These are phyloP conservation scores for Mucor piriformis DNA, from an alignment of 371 early-diverging fungal species.

Conservation along the genomic window DNA sequence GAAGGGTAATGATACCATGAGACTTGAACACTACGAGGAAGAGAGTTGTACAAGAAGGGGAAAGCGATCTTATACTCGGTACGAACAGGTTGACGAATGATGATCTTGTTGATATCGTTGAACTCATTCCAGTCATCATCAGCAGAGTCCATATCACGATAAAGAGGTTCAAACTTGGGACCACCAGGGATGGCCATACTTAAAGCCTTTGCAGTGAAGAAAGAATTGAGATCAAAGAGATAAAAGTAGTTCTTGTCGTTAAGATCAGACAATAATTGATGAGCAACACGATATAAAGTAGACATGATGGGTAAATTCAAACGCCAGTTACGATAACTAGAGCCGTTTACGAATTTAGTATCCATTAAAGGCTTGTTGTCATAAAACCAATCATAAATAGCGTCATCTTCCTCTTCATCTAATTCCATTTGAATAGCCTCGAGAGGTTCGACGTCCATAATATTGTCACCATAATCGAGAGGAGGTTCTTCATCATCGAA, in stretches of 20 bases:
- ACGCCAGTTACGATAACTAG: slow-evolving; percentile 92
- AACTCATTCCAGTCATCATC: slow-evolving; percentile 99
- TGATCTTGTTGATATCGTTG: slow-evolving; percentile 99
- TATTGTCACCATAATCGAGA: slow-evolving; percentile 97
- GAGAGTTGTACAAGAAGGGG: slow-evolving; percentile 96
- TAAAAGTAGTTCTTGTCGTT: slow-evolving; percentile 96
- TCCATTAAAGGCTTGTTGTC: slow-evolving; percentile 93
- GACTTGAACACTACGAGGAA: slow-evolving; percentile 91
- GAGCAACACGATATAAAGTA: slow-evolving; percentile 89
- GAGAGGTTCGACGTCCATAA: slow-evolving; percentile 95
- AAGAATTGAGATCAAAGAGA: slow-evolving; percentile 91
- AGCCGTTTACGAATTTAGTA: slow-evolving; percentile 86
- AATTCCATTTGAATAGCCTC: slow-evolving; percentile 99
- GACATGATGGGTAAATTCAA: slow-evolving; percentile 94
- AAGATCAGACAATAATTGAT: slow-evolving; percentile 92
- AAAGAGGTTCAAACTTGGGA: slow-evolving; percentile 97
- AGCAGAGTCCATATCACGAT: slow-evolving; percentile 90
- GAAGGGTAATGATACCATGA: slow-evolving; percentile 95
- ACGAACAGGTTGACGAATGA: slow-evolving; percentile 96
- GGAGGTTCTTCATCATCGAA: slow-evolving; percentile 99
- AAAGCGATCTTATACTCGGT: slow-evolving; percentile 99
- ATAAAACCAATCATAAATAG: slow-evolving; percentile 97
- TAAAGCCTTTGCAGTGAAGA: slow-evolving; percentile 96
- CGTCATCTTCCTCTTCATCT: slow-evolving; percentile 92
- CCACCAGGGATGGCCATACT: slow-evolving; percentile 99